A percentile compares a stretch with the other conserved stretches of the same genome.
Evolutionary conservation across 805 yeast species (phyloP).

Genomic region (Kodamaea sagamina): DNA sequence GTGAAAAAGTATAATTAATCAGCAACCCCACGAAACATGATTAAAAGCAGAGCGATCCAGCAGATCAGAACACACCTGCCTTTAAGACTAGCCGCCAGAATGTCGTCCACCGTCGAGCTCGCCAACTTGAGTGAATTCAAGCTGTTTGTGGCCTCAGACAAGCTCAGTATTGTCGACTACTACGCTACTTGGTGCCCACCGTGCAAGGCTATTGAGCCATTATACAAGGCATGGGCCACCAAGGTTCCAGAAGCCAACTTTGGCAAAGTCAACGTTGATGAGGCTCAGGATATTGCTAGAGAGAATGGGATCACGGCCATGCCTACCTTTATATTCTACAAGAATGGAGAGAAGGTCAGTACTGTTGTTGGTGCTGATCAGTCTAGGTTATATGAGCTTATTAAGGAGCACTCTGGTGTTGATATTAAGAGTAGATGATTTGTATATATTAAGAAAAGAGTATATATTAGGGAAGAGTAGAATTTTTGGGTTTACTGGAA

Average conservation of each 20-base stretch:
- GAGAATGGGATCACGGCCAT: constrained; percentile 67
- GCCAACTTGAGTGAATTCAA: constrained; percentile 28
- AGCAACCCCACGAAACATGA: background rate
- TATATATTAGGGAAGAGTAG: too few species aligned
- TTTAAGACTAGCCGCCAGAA: background rate
- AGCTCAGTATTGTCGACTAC: constrained; percentile 59
- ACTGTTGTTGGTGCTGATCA: constrained; percentile 69
- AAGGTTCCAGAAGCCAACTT: constrained; percentile 54
- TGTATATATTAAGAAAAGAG: background rate
- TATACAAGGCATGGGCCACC: constrained; percentile 46
- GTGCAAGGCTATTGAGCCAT: constrained; percentile 71
- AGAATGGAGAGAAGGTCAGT: constrained; percentile 58
- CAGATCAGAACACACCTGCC: background rate
- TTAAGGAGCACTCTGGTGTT: constrained; percentile 32
- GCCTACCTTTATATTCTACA: constrained; percentile 72
- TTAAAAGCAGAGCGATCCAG: background rate
- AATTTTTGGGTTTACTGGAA: too few species aligned
- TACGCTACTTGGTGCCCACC: constrained; percentile 80
- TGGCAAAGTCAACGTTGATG: constrained; percentile 72
- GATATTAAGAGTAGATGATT: constrained; percentile 16
- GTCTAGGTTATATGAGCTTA: constrained; percentile 30
- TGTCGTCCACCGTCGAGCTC: constrained; percentile 31
- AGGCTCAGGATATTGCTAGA: constrained; percentile 56
- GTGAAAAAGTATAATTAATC: constrained; percentile 1
- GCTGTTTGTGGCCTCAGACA: constrained; percentile 18